Evolutionary conservation across 768 basidiomycete species (phyloP).

Genomic region (Psilocybe subaeruginosa): DNA sequence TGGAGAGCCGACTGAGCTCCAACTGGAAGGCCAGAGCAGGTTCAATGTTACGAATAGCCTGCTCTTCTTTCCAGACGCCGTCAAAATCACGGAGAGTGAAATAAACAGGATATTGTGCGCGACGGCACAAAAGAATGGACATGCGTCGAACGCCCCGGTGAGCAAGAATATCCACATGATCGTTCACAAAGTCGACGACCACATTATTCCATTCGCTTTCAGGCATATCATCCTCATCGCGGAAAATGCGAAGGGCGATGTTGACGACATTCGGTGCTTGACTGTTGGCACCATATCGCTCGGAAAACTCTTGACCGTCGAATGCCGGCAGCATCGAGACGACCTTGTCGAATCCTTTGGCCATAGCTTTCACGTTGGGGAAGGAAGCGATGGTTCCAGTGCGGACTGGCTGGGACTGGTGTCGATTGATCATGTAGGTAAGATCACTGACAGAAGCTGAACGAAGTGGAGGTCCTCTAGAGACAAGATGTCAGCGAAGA

Average conservation of each 20-base stretch:
- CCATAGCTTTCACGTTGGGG: constrained; percentile 69
- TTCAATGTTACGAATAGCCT: constrained; percentile 97
- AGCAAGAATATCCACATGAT: constrained; percentile 59
- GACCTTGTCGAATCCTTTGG: constrained; percentile 75
- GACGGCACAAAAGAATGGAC: constrained; percentile 90
- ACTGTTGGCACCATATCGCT: constrained; percentile 71
- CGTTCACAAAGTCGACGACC: constrained; percentile 73
- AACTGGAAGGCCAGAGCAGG: constrained; percentile 98
- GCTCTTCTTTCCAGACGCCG: constrained; percentile 87
- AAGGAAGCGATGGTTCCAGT: constrained; percentile 93
- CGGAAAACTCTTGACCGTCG: constrained; percentile 68
- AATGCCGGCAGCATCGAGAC: constrained; percentile 75
- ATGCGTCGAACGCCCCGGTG: constrained; percentile 89
- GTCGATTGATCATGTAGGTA: constrained; percentile 86
- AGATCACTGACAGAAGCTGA: constrained; percentile 95
- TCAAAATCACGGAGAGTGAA: constrained; percentile 83
- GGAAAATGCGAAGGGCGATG: constrained; percentile 88
- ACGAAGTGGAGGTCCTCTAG: constrained; percentile 62
- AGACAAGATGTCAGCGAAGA: constrained; percentile 14
- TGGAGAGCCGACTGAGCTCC: constrained; percentile 93
- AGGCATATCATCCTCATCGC: constrained; percentile 74
- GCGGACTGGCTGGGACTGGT: constrained; percentile 87
- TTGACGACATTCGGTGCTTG: constrained; percentile 94
- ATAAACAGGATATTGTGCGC: constrained; percentile 91
- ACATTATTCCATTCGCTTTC: constrained; percentile 79